A percentile compares a stretch with the other conserved stretches of the same genome.
phyloP scores from a whole-genome alignment of 1,284 basidiomycete genomes.

The Phellopilus nigrolimitatus region DNA sequence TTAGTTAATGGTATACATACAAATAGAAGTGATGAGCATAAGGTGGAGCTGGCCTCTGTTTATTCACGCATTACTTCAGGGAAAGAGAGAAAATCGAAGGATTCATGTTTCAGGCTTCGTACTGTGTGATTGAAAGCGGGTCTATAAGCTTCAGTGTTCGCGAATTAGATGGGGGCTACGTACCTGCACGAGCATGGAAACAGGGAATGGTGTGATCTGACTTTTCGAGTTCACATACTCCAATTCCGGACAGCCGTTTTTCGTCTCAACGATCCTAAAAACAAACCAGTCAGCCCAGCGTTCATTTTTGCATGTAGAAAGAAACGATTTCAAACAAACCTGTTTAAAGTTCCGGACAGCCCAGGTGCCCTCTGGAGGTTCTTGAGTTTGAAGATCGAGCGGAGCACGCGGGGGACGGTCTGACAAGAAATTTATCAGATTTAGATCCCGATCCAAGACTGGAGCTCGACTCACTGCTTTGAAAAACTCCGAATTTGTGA shows the following conservation, averaged over 20 bases:
- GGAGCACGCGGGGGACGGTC: slow-evolving; percentile 41
- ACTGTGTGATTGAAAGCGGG: neutral
- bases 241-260: slow-evolving; percentile 23
- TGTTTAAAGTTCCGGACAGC: slow-evolving; percentile 40
- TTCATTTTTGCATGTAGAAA: neutral
- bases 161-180: no score
- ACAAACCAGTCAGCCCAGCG: neutral
- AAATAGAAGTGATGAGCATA: no score
- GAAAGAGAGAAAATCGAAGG: no score
- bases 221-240: slow-evolving; percentile 27
- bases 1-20: no score
- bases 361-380: slow-evolving; percentile 42
- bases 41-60: neutral
- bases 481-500: slow-evolving; percentile 41
- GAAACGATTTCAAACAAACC: slow-evolving; percentile 24
- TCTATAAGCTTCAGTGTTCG: no score
- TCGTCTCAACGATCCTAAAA: slow-evolving; percentile 23
- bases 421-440: slow-evolving; percentile 15
- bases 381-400: slow-evolving; percentile 44
- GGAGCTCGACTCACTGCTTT: slow-evolving; percentile 32
- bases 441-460: neutral
- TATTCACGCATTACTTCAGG: no score
- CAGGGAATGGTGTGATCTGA: slow-evolving; percentile 27
- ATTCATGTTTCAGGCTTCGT: neutral
- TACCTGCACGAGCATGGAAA: slow-evolving; percentile 30